These are phyloP conservation scores for Pseudogymnoascus sp. DNA, from an alignment of 2,329 filamentous ascomycete species.

Conservation along the genomic window DNA sequence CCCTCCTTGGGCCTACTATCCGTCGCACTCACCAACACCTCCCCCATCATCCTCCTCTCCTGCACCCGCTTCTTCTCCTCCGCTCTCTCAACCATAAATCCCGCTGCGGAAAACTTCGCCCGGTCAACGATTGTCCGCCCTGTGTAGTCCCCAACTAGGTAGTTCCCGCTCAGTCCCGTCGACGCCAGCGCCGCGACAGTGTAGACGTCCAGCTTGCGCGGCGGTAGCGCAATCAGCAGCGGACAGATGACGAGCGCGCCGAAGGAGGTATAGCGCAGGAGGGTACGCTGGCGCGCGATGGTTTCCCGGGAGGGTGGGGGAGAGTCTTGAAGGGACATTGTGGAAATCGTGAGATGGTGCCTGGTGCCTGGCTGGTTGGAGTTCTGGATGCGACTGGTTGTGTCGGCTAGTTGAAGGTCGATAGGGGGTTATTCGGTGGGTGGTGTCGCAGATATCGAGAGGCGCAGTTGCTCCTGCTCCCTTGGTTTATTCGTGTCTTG, in stretches of 20 bases:
- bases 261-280: constrained; percentile 29
- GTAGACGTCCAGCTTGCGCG: constrained; percentile 53
- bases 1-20: constrained; percentile 27
- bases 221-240: constrained; percentile 45
- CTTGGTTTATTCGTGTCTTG: background rate
- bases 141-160: constrained; percentile 24
- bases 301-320: background rate
- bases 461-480: background rate
- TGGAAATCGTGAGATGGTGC: background rate
- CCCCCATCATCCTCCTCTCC: constrained; percentile 12
- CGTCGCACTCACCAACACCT: constrained; percentile 35
- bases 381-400: background rate
- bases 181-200: constrained; percentile 44
- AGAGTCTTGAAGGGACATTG: background rate
- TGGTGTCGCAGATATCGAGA: background rate
- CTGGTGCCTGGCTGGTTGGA: background rate
- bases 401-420: background rate
- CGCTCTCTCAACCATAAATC: constrained; percentile 11
- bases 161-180: constrained; percentile 22
- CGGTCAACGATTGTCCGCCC: constrained; percentile 21
- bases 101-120: constrained; percentile 12
- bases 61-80: constrained; percentile 14
- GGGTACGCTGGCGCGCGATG: background rate
- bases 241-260: constrained; percentile 44
- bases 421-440: background rate